A percentile compares a stretch with the other conserved stretches of the same genome.
Conservation (phyloP, 73 alveolate genomes). For the Effrenium voratum region DNA sequence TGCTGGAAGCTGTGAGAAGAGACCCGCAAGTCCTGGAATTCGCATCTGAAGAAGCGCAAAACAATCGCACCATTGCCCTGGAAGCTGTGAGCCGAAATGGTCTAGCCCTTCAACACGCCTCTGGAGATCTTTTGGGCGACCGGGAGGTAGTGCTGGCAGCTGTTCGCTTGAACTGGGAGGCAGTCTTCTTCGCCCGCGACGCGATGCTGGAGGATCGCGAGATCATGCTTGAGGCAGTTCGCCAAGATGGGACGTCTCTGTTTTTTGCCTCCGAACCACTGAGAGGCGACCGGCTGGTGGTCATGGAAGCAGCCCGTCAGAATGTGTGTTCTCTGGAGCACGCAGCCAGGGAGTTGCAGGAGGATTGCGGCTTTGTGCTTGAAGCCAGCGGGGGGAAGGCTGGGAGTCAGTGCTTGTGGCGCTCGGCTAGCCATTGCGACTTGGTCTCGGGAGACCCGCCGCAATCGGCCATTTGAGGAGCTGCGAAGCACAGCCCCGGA, state of each 20-base stretch:
- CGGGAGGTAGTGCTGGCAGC: background rate
- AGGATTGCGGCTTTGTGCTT: background rate
- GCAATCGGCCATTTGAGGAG: background rate
- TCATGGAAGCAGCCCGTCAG: background rate
- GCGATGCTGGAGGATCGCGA: background rate
- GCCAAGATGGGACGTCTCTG: background rate
- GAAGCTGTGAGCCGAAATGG: background rate
- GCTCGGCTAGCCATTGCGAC: background rate
- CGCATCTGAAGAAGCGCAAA: background rate
- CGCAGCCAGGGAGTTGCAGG: background rate
- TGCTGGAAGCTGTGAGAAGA: background rate
- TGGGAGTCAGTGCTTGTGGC: background rate
- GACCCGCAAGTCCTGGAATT: background rate
- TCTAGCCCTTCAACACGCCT: background rate
- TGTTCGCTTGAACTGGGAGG: background rate
- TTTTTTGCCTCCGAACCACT: background rate
- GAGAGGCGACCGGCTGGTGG: background rate
- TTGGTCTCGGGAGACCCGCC: background rate
- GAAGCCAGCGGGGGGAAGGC: background rate
- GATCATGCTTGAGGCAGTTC: background rate
- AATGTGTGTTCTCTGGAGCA: background rate
- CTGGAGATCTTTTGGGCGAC: background rate
- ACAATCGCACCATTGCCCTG: background rate
- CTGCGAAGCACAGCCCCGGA: background rate
- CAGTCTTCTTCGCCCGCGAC: background rate